Evolutionary conservation across 345 rosid genomes (phyloP).

Genomic region (Boechera divaricarpa): DNA sequence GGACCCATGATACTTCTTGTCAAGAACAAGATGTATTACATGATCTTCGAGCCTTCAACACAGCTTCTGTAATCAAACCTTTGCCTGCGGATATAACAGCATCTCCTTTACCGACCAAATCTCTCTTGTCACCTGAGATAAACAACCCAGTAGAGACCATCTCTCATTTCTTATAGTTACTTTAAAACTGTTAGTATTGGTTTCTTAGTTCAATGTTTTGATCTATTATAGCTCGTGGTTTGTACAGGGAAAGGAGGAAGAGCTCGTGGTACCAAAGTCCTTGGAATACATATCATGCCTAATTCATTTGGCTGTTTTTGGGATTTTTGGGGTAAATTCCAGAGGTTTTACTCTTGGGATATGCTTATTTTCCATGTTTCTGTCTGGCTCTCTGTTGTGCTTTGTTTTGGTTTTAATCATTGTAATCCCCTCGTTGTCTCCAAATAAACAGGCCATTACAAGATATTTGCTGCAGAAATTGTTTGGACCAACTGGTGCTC

Average conservation of each 20-base stretch:
- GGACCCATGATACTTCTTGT: constrained; percentile 29
- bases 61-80: constrained; percentile 44
- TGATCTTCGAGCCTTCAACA: constrained; percentile 42
- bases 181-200: constrained; percentile 2
- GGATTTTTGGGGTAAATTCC: constrained; percentile 72
- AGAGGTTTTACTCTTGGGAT: not conserved
- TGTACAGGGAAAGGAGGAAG: constrained; percentile 49
- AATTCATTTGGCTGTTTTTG: constrained; percentile 71
- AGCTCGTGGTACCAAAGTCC: constrained; percentile 50
- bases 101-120: constrained; percentile 59
- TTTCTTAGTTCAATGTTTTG: constrained; percentile 27
- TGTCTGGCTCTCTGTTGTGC: constrained; percentile 20
- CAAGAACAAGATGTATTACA: constrained; percentile 39
- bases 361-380: not conserved
- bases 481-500: constrained; percentile 73
- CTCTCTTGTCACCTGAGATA: constrained; percentile 46
- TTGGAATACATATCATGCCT: constrained; percentile 62
- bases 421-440: constrained; percentile 13
- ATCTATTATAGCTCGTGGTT: constrained; percentile 27
- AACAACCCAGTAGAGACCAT: constrained; percentile 33
- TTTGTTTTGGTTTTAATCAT: constrained; percentile 14
- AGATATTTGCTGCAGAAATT: constrained; percentile 76
- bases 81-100: constrained; percentile 50
- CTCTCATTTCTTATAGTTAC: constrained; percentile 11
- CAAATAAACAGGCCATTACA: constrained; percentile 67